Evolutionary conservation across 192 early-diverging fungal species (phyloP), one percentile per base, ranked within the genome.

Genomic region (Coemansia erecta): DNA sequence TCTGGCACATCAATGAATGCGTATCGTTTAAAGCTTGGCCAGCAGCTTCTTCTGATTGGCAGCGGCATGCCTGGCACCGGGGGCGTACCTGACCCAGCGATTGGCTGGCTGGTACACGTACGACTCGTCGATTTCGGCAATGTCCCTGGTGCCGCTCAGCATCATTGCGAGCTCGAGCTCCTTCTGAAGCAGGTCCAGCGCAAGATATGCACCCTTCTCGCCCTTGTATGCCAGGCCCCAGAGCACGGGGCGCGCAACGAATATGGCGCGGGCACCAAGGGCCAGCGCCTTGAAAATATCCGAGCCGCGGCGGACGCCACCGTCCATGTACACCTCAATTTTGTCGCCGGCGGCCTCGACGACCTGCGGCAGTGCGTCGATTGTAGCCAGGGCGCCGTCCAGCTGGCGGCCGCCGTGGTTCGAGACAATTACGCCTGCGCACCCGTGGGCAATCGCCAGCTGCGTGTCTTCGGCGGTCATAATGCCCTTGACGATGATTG

Each of bases 401-500:
- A 99, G 72, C 73, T 99, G 97, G 6, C 97, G 82, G 17, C 97
- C 97, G 49, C 96, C 97, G 66, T 99, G 97, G 70, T 99, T 99
- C 41, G 90, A 93, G 14, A 99, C 79, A 18, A 97, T 87, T 43
- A 98, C 86, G 44, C 90, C 97, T 17, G 84, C 83, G 51, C 87
- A 84, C 8, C 94, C 95, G 55, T 83, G 56, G 44, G 86, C 47
- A 31, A 88, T 89, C 3, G 97, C 95, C 49, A 91, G 60, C 8
- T 87, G 81, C 26, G 97, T 94, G 78, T 99, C 97, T 37, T 92
- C 93, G 21, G 83, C 90, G 9, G 86, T 89, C 63, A 96, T 82
- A 11, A 99, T 81, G 50, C 97, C 97, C 77, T 99, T 99, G 44
- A 97, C 83, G 5, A 95, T 73, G 33, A 99, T 88, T 14, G 94